Evolutionary conservation across 257 asterid species (phyloP).

Genomic region (Nicotiana obtusifolia): DNA sequence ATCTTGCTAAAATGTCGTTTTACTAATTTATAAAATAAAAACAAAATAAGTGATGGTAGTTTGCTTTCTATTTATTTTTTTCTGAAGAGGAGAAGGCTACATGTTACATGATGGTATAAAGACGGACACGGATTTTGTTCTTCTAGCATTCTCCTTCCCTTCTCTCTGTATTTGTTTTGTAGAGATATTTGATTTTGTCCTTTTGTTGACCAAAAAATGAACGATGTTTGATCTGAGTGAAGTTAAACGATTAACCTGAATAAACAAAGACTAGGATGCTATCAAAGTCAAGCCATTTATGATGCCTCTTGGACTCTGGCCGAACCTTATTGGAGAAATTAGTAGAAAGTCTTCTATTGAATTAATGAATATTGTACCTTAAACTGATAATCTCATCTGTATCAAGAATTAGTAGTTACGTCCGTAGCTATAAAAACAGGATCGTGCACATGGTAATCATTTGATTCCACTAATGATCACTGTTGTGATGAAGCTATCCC

Average conservation of each 20-base stretch:
- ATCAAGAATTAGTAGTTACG: background rate
- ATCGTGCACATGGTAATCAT: background rate
- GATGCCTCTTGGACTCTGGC: background rate
- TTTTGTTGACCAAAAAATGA: background rate
- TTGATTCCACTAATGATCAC: background rate
- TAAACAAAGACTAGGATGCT: background rate
- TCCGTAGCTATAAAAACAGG: background rate
- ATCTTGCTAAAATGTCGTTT: too few relatives aligned
- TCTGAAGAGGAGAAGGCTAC: too few relatives aligned
- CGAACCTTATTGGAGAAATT: background rate
- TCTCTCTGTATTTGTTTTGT: background rate
- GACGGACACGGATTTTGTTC: background rate
- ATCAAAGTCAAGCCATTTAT: background rate
- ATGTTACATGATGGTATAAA: too few relatives aligned
- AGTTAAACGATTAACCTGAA: background rate
- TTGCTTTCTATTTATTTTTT: too few relatives aligned
- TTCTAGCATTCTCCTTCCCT: background rate
- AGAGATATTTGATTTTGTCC: background rate
- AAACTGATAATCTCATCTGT: background rate
- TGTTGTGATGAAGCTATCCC: background rate
- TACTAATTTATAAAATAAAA: too few relatives aligned
- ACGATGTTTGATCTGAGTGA: background rate
- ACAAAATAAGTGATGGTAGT: too few relatives aligned
- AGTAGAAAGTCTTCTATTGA: background rate
- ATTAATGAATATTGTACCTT: background rate